Evolutionary conservation across 1,284 basidiomycete species (phyloP), one percentile per base, ranked within the genome.

Genomic region (Malassezia cuniculi): DNA sequence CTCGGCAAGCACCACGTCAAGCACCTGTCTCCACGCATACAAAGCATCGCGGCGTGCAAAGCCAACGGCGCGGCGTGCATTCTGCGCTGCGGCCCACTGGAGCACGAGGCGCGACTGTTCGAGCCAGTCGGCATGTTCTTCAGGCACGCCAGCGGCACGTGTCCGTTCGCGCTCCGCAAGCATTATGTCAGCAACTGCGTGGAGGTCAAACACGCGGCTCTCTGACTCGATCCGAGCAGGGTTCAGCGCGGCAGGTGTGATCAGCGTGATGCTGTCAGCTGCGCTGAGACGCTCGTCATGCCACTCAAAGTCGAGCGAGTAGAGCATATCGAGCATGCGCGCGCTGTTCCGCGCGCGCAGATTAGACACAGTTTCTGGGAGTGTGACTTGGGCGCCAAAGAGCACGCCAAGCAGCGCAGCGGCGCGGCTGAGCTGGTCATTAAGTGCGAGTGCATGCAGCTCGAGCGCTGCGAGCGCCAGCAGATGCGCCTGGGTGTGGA

Each of bases 401-500:
- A 68, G 50, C 1, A 55, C 56, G 0, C 52, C 52, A 0, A 68
- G 48, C 1, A 68, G 52, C 9, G 54, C 42, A 7, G 55, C 46
- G 17, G 68, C 61, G 29, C 58, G 57, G 11, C 60, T 48, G 21
- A 47, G 55, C 50, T 42, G 66, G 0, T 78, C 79, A 53, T 79
- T 80, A 54, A 77, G 79, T 4, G 82, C 81, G 38, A 90, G 74
- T 12, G 84, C 76, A 52, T 90, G 89, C 10, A 94, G 71, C 61
- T 97, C 93, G 18, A 97, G 73, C 1, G 89, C 85, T 6, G 81
- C 79, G 17, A 84, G 76, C 47, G 90, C 81, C 41, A 95, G 76
- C 17, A 95, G 76, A 69, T 79, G 83, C 1, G 85, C 81, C 29
- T 85, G 79, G 35, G 84, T 73, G 26, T 80, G 78, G 17, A 95